Base-by-base conservation (phyloP, 345 rosid genomes). In the Ceriops tagal region DNA sequence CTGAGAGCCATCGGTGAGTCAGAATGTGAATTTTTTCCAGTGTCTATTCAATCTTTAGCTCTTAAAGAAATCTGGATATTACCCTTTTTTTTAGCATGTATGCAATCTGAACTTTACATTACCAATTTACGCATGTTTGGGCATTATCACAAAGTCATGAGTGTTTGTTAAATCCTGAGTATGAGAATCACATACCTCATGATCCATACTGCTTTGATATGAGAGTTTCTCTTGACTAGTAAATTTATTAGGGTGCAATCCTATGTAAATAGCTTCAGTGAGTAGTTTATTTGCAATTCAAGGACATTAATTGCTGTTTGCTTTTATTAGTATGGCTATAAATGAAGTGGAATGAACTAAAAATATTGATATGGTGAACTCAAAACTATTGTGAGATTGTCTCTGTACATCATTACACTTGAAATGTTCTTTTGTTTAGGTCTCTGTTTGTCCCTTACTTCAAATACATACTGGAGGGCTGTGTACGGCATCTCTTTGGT, bases 391-490 rank as follows among this genome's bases (percentile, higher is more conserved):
- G 9, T 56, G 31, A 56, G 31, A 43, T 24, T 8, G 7, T 55
- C 58, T 55, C 2, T 26, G 13, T 21, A 55, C 6, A 1, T 56
- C 59, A 24, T 24, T 21, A 13, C 2, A 11, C 11, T 16, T 66
- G 64, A 21, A 66, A 64, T 64, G 47, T 61, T 72, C 53, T 24
- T 62, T 27, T 34, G 5, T 83, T 83, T 87, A 95, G 99, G 81
- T 90, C 96, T 26, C 80, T 95, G 47, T 92, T 92, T 77, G 98
- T 95, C 52, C 96, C 96, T 22, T 95, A 92, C 77, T 92, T 92
- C 81, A 92, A 92, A 76, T 85, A 83, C 73, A 35, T 95, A 77
- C 87, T 87, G 47, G 95, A 87, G 71, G 82, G 83, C 67, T 87
- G 87, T 66, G 78, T 86, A 60, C 75, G 71, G 34, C 85, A 85